phyloP scores from a whole-genome alignment of 306 rosid genomes.

The Vicia sativa region DNA sequence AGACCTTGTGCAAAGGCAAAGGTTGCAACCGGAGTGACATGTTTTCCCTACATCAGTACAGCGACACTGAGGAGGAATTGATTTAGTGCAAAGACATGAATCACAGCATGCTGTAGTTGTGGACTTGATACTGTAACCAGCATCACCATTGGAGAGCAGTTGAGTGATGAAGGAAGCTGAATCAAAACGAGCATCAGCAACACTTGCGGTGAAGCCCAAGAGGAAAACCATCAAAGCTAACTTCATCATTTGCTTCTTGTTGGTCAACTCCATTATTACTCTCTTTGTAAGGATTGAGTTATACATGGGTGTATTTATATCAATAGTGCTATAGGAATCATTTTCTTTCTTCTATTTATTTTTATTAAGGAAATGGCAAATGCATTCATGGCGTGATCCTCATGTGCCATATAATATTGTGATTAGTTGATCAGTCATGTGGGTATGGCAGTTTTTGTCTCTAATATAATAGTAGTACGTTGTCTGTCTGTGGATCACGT shows the following conservation, averaged over 20 bases:
- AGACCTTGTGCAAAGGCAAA: neutral
- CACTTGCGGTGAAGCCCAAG: neutral
- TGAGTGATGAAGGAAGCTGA: neutral
- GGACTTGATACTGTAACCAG: neutral
- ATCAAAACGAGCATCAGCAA: conserved; percentile 23
- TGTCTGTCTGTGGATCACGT: too few relatives aligned
- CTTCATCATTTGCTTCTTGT: neutral
- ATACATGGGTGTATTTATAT: neutral
- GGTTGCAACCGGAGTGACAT: conserved; percentile 25
- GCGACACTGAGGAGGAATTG: conserved; percentile 1
- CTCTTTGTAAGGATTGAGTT: too few relatives aligned
- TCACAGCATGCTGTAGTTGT: conserved; percentile 25
- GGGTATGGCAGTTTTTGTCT: too few relatives aligned
- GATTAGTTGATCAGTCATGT: too few relatives aligned
- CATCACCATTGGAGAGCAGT: neutral
- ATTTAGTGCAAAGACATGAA: neutral
- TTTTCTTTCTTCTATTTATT: too few relatives aligned
- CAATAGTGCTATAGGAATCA: too few relatives aligned
- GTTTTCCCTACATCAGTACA: neutral
- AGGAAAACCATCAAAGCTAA: neutral
- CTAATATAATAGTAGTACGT: too few relatives aligned
- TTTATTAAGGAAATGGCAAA: too few relatives aligned
- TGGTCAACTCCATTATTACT: too few relatives aligned
- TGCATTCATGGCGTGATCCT: too few relatives aligned
- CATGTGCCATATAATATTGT: too few relatives aligned